phyloP scores from a whole-genome alignment of 2,329 filamentous ascomycete genomes.

The Fusarium tanahbumbuense region DNA sequence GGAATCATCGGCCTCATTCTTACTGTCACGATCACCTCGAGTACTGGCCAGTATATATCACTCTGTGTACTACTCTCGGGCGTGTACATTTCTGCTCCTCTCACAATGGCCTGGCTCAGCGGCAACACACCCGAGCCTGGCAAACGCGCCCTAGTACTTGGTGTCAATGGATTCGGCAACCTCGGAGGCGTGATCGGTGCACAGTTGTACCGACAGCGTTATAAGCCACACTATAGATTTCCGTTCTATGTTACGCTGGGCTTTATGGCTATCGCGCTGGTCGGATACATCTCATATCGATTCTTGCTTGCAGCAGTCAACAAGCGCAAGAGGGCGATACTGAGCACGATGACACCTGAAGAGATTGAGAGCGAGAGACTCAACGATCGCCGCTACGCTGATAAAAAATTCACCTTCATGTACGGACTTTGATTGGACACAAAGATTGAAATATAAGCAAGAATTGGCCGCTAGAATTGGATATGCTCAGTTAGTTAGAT shows the following conservation, averaged over 20 bases:
- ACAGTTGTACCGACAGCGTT: constrained; percentile 43
- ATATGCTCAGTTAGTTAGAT: constrained; percentile 16
- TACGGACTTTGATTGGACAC: constrained; percentile 40
- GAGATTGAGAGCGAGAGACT: constrained; percentile 45
- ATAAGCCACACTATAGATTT: constrained; percentile 40
- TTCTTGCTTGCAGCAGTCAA: constrained; percentile 39
- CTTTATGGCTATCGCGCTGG: constrained; percentile 37
- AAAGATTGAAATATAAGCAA: not conserved
- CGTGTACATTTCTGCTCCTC: constrained; percentile 44
- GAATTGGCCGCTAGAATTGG: constrained; percentile 12
- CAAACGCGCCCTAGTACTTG: constrained; percentile 45
- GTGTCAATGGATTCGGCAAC: constrained; percentile 47
- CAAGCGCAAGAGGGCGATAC: constrained; percentile 29
- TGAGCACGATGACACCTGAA: constrained; percentile 37
- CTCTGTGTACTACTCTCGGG: constrained; percentile 45
- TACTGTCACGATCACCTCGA: constrained; percentile 40
- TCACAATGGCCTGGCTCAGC: constrained; percentile 46
- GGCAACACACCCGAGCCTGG: constrained; percentile 47
- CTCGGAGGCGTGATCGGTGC: constrained; percentile 45
- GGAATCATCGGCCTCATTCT: constrained; percentile 43
- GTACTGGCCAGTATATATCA: constrained; percentile 39
- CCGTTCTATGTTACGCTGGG: constrained; percentile 45
- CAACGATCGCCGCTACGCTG: constrained; percentile 42
- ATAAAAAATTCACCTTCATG: constrained; percentile 47
- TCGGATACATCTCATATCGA: constrained; percentile 42